phyloP scores from a whole-genome alignment of 2,329 filamentous ascomycete genomes.

The Xylaria sp. region DNA sequence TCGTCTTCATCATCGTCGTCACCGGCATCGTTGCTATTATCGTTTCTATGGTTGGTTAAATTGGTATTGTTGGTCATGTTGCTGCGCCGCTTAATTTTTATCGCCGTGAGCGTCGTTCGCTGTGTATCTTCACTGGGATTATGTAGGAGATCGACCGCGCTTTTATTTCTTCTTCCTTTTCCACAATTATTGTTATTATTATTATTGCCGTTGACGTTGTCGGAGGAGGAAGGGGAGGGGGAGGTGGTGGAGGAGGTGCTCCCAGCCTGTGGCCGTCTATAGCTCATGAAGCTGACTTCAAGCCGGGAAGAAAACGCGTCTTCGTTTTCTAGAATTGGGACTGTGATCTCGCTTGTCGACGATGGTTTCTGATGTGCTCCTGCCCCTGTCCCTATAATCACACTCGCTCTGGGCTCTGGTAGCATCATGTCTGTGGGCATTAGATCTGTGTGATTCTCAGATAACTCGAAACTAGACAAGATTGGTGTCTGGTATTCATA shows the following conservation, averaged over 20 bases:
- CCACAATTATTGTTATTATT: constrained; percentile 16
- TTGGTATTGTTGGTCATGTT: too few species aligned
- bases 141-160: constrained; percentile 26
- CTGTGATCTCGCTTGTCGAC: constrained; percentile 12
- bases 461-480: neutral
- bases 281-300: constrained; percentile 26
- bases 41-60: too few species aligned
- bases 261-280: constrained; percentile 1
- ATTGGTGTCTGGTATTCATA: too few species aligned
- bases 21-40: too few species aligned
- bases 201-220: too few species aligned
- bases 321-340: constrained; percentile 26
- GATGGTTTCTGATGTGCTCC: constrained; percentile 3
- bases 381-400: too few species aligned
- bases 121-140: constrained; percentile 25
- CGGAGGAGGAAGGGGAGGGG: too few species aligned
- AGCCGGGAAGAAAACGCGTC: constrained; percentile 28
- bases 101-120: constrained; percentile 2
- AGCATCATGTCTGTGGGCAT: neutral
- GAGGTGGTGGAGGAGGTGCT: too few species aligned
- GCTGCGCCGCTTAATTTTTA: constrained; percentile 13
- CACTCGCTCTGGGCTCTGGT: neutral
- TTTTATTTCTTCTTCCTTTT: constrained; percentile 12
- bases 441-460: neutral
- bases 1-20: too few species aligned